Evolutionary conservation across 768 basidiomycete genomes (phyloP), one percentile per base, ranked within the genome.

Genomic region (Auricularia auricula-judae): DNA sequence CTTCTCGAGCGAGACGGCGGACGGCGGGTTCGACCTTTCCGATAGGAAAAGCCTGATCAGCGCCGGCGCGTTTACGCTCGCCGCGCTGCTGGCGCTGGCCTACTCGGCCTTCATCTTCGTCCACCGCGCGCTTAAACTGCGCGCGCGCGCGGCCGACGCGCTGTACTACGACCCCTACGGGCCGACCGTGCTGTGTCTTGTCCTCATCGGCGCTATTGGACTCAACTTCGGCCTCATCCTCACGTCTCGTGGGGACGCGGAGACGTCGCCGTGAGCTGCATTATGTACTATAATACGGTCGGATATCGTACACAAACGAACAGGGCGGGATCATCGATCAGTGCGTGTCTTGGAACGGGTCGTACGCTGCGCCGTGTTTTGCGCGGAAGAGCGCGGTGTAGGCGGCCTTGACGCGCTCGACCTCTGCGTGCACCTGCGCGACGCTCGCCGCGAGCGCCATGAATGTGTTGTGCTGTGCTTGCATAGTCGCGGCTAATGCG

Each of bases 131-230:
- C 72, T 82, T 54, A 82, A 81, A 63, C 79, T 96, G 69, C 81
- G 91, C 61, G 78, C 80, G 65, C 84, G 87, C 43, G 80, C 82
- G 36, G 91, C 92, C 0, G 85, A 88, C 64, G 89, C 91, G 29
- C 68, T 92, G 62, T 96, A 96, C 75, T 92, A 93, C 71, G 93
- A 96, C 76, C 88, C 86, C 75, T 92, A 87, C 67, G 91, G 93
- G 0, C 92, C 93, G 43, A 90, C 88, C 1, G 72, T 86, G 3
- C 77, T 96, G 29, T 91, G 89, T 67, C 67, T 84, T 33, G 80
- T 87, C 47, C 74, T 97, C 54, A 81, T 89, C 64, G 75, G 79
- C 42, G 89, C 91, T 18, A 74, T 94, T 62, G 81, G 81, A 23
- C 82, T 86, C 67, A 95, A 95, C 71, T 82, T 95, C 67, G 87